Conservation (phyloP, 2,329 filamentous ascomycete species). For the Pleoardoris graminearum region DNA sequence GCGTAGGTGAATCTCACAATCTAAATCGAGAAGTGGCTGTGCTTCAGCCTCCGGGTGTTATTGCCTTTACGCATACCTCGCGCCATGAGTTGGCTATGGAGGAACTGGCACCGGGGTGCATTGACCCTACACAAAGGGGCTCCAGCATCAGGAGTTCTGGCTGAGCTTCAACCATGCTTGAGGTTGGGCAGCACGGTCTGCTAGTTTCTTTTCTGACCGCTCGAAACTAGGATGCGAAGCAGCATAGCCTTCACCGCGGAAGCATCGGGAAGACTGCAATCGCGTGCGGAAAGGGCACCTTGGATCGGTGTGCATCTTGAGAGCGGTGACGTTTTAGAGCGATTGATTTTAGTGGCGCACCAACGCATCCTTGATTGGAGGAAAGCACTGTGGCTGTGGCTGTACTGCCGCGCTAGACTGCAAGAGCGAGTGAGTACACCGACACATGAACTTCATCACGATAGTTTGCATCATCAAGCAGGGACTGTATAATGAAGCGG, state of each 20-base stretch:
- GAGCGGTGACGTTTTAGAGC: slow-evolving; percentile 6
- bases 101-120: slow-evolving; percentile 7
- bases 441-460: slow-evolving; percentile 8
- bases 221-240: slow-evolving; percentile 8
- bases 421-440: slow-evolving; percentile 5
- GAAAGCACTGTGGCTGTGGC: not conserved
- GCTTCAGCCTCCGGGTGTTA: slow-evolving; percentile 32
- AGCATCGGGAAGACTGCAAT: slow-evolving; percentile 1
- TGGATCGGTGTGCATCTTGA: slow-evolving; percentile 19
- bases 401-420: not conserved
- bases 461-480: slow-evolving; percentile 14
- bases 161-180: slow-evolving; percentile 15
- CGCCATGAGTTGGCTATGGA: not conserved
- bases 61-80: slow-evolving; percentile 12
- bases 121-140: slow-evolving; percentile 10
- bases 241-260: slow-evolving; percentile 17
- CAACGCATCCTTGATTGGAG: not conserved
- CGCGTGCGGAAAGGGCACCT: slow-evolving; percentile 9
- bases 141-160: not conserved
- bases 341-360: not conserved
- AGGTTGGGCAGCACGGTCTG: slow-evolving; percentile 5
- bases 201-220: slow-evolving; percentile 11
- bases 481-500: slow-evolving; percentile 5
- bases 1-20: slow-evolving; percentile 14
- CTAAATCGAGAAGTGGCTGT: slow-evolving; percentile 30